Conservation (phyloP, 768 basidiomycete species). For the Bullera alba region DNA sequence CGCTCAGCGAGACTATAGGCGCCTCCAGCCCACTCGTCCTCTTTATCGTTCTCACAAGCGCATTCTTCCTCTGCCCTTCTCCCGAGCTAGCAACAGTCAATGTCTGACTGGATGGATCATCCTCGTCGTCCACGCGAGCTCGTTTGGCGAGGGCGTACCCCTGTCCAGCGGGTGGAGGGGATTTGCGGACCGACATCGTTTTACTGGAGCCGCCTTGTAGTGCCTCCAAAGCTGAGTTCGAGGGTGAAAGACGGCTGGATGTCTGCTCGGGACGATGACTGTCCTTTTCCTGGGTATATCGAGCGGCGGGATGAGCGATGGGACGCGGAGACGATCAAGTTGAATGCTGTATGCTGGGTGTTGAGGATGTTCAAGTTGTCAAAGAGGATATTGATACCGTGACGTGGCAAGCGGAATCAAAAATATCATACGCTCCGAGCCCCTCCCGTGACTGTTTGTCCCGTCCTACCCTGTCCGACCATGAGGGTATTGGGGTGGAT, state of each 20-base stretch:
- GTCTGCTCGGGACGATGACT: too few species aligned
- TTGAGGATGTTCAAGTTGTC: too few species aligned
- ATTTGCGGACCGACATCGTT: slow-evolving; percentile 44
- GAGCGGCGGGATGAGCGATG: too few species aligned
- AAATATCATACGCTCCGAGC: neutral
- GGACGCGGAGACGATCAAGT: too few species aligned
- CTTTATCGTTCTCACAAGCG: slow-evolving; percentile 66
- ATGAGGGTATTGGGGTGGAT: too few species aligned
- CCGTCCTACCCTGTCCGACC: too few species aligned
- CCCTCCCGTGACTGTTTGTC: too few species aligned
- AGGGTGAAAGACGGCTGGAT: too few species aligned
- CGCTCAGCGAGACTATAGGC: slow-evolving; percentile 83
- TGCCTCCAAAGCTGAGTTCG: too few species aligned
- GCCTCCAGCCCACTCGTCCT: slow-evolving; percentile 89
- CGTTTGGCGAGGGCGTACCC: slow-evolving; percentile 38
- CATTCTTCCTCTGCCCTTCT: slow-evolving; percentile 40
- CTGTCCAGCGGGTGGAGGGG: slow-evolving; percentile 32
- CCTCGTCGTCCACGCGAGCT: slow-evolving; percentile 39
- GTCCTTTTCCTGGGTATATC: too few species aligned
- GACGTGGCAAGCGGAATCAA: slow-evolving; percentile 1
- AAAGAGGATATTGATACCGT: neutral
- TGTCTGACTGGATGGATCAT: slow-evolving; percentile 36
- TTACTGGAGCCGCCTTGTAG: too few species aligned
- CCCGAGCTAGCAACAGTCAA: slow-evolving; percentile 46
- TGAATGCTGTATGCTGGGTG: too few species aligned